phyloP scores from a whole-genome alignment of 768 basidiomycete species.

The Lanmaoa rubissima region DNA sequence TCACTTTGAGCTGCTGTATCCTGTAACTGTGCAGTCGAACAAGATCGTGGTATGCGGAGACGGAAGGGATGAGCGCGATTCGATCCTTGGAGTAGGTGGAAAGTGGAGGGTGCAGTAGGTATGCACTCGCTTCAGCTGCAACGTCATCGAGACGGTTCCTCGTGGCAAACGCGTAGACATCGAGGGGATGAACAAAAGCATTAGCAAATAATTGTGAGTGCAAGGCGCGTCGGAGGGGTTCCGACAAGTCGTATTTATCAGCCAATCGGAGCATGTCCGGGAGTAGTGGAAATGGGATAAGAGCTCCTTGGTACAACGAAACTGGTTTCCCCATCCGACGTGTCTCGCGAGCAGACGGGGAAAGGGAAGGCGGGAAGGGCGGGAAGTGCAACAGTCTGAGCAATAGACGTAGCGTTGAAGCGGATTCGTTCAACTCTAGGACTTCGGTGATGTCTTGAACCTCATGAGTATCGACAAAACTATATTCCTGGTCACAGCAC shows the following conservation, averaged over 20 bases:
- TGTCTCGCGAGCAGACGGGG: constrained; percentile 24
- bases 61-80: constrained; percentile 53
- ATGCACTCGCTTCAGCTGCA: constrained; percentile 58
- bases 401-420: constrained; percentile 46
- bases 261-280: constrained; percentile 52
- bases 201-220: constrained; percentile 54
- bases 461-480: constrained; percentile 8
- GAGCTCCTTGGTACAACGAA: constrained; percentile 36
- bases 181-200: constrained; percentile 48
- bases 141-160: constrained; percentile 42
- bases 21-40: constrained; percentile 58
- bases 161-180: constrained; percentile 59
- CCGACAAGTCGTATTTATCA: constrained; percentile 65
- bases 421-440: constrained; percentile 58
- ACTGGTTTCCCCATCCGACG: constrained; percentile 33
- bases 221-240: constrained; percentile 42
- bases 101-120: constrained; percentile 52
- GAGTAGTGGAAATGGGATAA: constrained; percentile 67
- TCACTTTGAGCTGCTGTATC: constrained; percentile 48
- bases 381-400: constrained; percentile 57
- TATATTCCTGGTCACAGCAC: constrained; percentile 44
- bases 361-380: constrained; percentile 43
- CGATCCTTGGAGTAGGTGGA: constrained; percentile 51
- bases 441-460: constrained; percentile 27
- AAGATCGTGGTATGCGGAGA: constrained; percentile 62